Evolutionary conservation across 2,329 filamentous ascomycete genomes (phyloP).

Genomic region (Paraphaeosphaeria sporulosa): DNA sequence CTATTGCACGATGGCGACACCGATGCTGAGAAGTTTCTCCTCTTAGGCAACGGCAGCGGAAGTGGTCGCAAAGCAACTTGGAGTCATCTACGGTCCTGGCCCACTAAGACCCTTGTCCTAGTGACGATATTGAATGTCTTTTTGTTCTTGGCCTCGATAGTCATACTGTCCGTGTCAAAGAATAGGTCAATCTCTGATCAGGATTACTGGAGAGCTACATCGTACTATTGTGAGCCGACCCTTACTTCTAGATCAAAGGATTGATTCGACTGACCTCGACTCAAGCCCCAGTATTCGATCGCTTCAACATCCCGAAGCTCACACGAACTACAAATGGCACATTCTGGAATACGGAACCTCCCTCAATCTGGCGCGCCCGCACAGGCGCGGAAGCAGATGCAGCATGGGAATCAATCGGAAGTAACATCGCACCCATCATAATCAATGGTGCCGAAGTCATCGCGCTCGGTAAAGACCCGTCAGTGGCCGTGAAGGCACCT

Average conservation of each 20-base stretch:
- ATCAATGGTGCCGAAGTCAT: constrained; percentile 14
- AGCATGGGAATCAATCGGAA: constrained; percentile 15
- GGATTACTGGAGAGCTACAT: constrained; percentile 17
- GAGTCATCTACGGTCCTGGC: not conserved
- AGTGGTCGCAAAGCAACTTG: not conserved
- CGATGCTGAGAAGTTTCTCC: constrained; percentile 12
- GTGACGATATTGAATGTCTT: constrained; percentile 8
- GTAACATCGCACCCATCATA: constrained; percentile 17
- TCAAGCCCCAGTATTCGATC: constrained; percentile 17
- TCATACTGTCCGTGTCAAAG: constrained; percentile 2
- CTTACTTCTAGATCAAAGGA: not conserved
- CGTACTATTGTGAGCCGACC: constrained; percentile 12
- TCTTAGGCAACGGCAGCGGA: constrained; percentile 1
- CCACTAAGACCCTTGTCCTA: not conserved
- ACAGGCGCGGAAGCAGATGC: constrained; percentile 13
- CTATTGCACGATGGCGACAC: not conserved
- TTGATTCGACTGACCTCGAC: not conserved
- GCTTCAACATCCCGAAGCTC: constrained; percentile 14
- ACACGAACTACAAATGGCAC: constrained; percentile 15
- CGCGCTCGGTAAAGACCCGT: constrained; percentile 18
- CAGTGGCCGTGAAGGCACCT: constrained; percentile 14
- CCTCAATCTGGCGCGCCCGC: constrained; percentile 12
- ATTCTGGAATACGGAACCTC: constrained; percentile 13
- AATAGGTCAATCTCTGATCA: constrained; percentile 1
- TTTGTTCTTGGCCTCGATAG: constrained; percentile 3